Percentiles rank a stretch among this genome's conserved stretches.
Evolutionary conservation across 164 flowering plant species (phyloP).

Genomic region (Pachysandra terminalis): DNA sequence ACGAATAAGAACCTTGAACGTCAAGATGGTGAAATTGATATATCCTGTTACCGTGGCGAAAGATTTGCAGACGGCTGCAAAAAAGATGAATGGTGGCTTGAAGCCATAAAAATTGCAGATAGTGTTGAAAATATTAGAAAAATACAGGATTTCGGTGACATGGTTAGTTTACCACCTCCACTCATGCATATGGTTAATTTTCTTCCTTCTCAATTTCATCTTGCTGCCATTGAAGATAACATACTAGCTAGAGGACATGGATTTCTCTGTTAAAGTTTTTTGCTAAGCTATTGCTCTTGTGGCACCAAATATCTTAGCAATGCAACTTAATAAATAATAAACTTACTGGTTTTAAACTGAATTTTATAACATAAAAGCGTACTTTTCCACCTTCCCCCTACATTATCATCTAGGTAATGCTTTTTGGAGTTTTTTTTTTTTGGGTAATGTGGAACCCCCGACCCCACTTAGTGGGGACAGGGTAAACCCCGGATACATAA

Average conservation of each 20-base stretch:
- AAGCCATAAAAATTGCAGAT: conserved; percentile 74
- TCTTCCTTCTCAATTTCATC: background rate
- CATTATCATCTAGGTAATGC: no score
- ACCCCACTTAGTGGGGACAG: no score
- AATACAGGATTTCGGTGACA: conserved; percentile 19
- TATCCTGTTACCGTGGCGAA: conserved; percentile 16
- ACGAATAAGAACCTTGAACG: conserved; percentile 17
- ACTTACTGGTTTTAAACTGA: background rate
- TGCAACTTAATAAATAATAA: no score
- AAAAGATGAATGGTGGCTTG: conserved; percentile 82
- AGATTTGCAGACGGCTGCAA: conserved; percentile 31
- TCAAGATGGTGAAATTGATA: conserved; percentile 19
- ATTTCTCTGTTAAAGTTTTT: no score
- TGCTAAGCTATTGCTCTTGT: background rate
- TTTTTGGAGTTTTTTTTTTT: no score
- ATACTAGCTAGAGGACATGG: no score
- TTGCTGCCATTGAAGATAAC: no score
- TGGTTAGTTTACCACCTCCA: conserved; percentile 35
- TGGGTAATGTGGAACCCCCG: no score
- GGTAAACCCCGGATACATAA: no score
- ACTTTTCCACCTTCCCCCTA: background rate
- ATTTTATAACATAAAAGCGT: background rate
- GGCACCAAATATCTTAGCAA: no score
- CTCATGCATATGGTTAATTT: conserved; percentile 3
- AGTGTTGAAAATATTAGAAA: conserved; percentile 46